Base-by-base conservation (phyloP, 202 grass and related monocot species). In the Schoenoplectus tabernaemontani region DNA sequence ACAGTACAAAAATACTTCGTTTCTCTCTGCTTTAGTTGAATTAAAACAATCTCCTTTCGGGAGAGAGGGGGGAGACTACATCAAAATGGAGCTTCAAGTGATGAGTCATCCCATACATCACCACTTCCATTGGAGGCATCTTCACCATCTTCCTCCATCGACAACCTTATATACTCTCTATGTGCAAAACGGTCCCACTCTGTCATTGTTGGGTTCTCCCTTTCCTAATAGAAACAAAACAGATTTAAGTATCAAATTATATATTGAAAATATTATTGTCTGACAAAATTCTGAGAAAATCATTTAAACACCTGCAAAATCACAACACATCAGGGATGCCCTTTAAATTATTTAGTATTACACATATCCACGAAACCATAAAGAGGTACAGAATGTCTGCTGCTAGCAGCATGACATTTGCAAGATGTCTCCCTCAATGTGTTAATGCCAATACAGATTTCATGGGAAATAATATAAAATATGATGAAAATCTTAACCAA, bases 111-210 rank as follows among this genome's bases (percentile, higher is more conserved):
- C 96, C 96, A 99, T 51, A 99, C 92, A 90, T 99, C 96, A n/a
- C 70, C 94, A 63, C 94, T 97, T 82, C 94, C 94, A 70, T 97
- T 97, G 73, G 94, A 97, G 84, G 91, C 94, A 92, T 97, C 94
- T 87, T 97, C 94, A 76, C 91, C 91, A 70, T 97, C 94, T 88
- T 97, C 94, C 81, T 97, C 94, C 94, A 97, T 93, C 26, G 94
- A 97, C 48, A 97, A 73, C 59, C 94, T 97, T 80, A 97, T 97
- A 84, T 97, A 97, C 50, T 97, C 94, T 80, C 94, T 90, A 81
- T 97, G 94, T n/a, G 91, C 89, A 48, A 97, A 93, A 47, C 94
- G 91, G 83, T 97, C 94, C 94, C 94, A 97, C 86, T 97, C 94
- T 11, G 94, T 97, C 77, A 97, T 67, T 64, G 80, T 97, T 78